Evolutionary conservation across 177 flowering plant species (phyloP).

Genomic region (Vitis hybrid): DNA sequence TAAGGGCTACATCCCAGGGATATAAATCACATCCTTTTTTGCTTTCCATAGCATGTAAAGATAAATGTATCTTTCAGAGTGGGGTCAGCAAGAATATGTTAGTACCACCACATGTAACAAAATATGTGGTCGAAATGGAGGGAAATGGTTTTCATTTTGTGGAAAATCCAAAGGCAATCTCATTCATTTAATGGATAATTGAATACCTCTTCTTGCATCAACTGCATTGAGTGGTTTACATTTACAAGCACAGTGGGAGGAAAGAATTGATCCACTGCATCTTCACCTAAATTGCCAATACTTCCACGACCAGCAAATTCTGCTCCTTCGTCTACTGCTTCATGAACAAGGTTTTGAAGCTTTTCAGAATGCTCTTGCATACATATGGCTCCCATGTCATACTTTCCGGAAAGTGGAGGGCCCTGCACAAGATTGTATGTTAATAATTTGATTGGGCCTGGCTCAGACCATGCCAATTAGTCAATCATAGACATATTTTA

Average conservation of each 20-base stretch:
- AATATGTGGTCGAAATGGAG: too few species aligned
- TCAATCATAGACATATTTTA: too few species aligned
- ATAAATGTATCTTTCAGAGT: too few species aligned
- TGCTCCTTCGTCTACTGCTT: slow-evolving; percentile 91
- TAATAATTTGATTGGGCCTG: neutral
- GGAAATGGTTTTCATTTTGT: too few species aligned
- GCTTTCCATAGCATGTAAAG: neutral
- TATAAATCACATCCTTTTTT: neutral
- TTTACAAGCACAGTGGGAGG: slow-evolving; percentile 89
- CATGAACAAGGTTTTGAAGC: slow-evolving; percentile 87
- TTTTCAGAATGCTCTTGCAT: slow-evolving; percentile 88
- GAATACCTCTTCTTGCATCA: slow-evolving; percentile 96
- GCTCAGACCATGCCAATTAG: too few species aligned
- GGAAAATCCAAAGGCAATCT: neutral
- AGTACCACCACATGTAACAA: too few species aligned
- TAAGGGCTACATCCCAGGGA: neutral
- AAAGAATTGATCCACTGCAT: slow-evolving; percentile 91
- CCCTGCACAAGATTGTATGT: slow-evolving; percentile 54
- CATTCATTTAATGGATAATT: neutral
- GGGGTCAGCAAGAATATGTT: too few species aligned
- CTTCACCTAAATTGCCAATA: slow-evolving; percentile 85
- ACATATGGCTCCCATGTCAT: slow-evolving; percentile 98
- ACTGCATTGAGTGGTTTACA: slow-evolving; percentile 80
- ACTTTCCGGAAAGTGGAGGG: slow-evolving; percentile 84
- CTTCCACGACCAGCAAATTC: slow-evolving; percentile 88